Evolutionary conservation across 1,284 basidiomycete species (phyloP), one percentile per base, ranked within the genome.

Genomic region (Tremellales sp.): DNA sequence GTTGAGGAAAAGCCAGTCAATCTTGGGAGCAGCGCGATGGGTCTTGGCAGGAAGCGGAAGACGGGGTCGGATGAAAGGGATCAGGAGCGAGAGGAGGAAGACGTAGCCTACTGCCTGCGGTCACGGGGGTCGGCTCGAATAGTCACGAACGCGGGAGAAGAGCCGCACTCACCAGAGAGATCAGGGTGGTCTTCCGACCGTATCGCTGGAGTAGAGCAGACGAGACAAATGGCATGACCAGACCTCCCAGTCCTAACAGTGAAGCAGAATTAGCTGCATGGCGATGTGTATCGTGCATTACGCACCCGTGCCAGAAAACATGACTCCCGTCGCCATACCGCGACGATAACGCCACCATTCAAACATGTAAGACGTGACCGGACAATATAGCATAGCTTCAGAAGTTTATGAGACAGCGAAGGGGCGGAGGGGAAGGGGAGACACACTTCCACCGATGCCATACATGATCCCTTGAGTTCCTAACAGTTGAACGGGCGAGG

Each of bases 241-340:
- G 49, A n/a, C 59, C 59, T 10, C 59, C 59, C 29, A 50, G 50
- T n/a, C 53, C 53, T 55, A 32, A 12, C 5, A 18, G 27, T 6
- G 12, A 18, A 14, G 18, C 12, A 12, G 12, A 19, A 33, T 35
- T 18, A 34, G 45, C 37, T 4, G 6, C 27, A 16, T 5, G 32
- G 34, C 21, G 24, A 19, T 5, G n/a, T 5, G 26, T 40, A 25
- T 24, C 34, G 24, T 22, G 18, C 16, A 5, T 2, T 18, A 25
- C 50, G 12, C 37, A 44, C 60, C 63, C 26, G 63, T 60, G 1
- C 63, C 63, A 0, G 60, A 46, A 24, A 57, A 63, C 42, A 66
- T 55, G 37, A 66, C 57, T 4, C 64, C 64, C 2, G 56, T 45
- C 1, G 64, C 60, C 3, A 66, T 39, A 10, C 64, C 64, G 5